Base-by-base conservation (phyloP, 345 rosid species). In the Eutrema heterophyllum region DNA sequence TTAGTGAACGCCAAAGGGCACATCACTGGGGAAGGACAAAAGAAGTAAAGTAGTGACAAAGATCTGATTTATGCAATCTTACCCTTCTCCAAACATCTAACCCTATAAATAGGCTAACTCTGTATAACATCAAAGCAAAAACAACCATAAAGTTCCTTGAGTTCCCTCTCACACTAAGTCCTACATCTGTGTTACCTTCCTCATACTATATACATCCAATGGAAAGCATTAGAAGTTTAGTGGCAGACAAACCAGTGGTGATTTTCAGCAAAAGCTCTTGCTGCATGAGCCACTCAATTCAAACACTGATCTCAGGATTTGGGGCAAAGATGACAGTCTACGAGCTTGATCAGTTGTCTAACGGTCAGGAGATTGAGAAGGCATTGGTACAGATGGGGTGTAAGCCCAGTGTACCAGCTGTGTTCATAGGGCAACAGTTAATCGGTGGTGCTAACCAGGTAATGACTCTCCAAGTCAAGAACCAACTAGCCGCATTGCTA, bases 181-280 rank as follows among this genome's bases (percentile, higher is more conserved):
- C 61, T 57, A 46, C 49, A 50, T 56, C 48, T 12, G 60, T 58
- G 33, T 26, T 12, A 77, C 64, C 50, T 35, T 59, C n/a, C 44
- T 18, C 63, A 57, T 6, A 36, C 15, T 38, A n/a, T 45, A 63
- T 13, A 66, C 77, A 64, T 64, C 30, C 9, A 30, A 71, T 78
- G 81, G 77, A 78, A 56, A 68, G 57, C 64, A 83, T 89, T 81
- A 87, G 83, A 21, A 55, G 38, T 44, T 41, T 89, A 85, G 87
- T 91, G n/a, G 81, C 43, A 27, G 96, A 86, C 43, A 85, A 78
- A 78, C 87, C 98, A 5, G 89, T 86, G 81, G 97, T 94, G 83
- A 78, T 94, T n/a, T 94, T 91, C 77, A 91, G 91, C 89, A 85
- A 71, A 85, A 89, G 85, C 81, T 68, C 80, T n/a, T 89, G 96